phyloP scores from a whole-genome alignment of 2,329 filamentous ascomycete species.

The Penicillium decumbens region DNA sequence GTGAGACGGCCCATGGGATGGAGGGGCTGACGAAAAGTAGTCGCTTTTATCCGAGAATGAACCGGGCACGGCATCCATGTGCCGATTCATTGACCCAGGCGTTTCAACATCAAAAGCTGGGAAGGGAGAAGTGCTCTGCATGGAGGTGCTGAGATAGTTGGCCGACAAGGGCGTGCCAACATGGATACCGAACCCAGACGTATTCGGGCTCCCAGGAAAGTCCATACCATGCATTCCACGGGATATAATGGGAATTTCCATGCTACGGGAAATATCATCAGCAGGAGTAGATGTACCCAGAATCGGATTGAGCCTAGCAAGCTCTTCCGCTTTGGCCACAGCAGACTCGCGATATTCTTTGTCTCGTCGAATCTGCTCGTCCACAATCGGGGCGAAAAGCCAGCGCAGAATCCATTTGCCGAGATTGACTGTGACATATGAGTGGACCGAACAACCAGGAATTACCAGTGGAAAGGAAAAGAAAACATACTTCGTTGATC shows the following conservation, averaged over 20 bases:
- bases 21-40: conserved; percentile 65
- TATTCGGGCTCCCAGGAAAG: conserved; percentile 56
- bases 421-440: conserved; percentile 66
- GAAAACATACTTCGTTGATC: conserved; percentile 76
- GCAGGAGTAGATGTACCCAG: conserved; percentile 58
- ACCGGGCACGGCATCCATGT: conserved; percentile 44
- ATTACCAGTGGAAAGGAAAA: neutral
- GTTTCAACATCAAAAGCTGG: conserved; percentile 27
- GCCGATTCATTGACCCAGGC: conserved; percentile 45
- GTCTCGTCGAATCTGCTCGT: conserved; percentile 84
- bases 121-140: conserved; percentile 30
- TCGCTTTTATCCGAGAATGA: conserved; percentile 64
- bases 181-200: conserved; percentile 74
- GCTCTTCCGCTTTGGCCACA: conserved; percentile 59
- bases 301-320: conserved; percentile 51
- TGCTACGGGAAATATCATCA: conserved; percentile 33
- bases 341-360: conserved; percentile 66
- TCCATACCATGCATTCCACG: conserved; percentile 56
- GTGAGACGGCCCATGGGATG: conserved; percentile 29
- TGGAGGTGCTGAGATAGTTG: conserved; percentile 28
- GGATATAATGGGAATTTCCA: conserved; percentile 29
- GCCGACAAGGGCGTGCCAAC: conserved; percentile 49
- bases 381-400: conserved; percentile 81
- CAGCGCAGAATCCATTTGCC: conserved; percentile 95
- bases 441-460: neutral